Evolutionary conservation across 768 basidiomycete genomes (phyloP).

Genomic region (Lactifluus hygrophoroides): DNA sequence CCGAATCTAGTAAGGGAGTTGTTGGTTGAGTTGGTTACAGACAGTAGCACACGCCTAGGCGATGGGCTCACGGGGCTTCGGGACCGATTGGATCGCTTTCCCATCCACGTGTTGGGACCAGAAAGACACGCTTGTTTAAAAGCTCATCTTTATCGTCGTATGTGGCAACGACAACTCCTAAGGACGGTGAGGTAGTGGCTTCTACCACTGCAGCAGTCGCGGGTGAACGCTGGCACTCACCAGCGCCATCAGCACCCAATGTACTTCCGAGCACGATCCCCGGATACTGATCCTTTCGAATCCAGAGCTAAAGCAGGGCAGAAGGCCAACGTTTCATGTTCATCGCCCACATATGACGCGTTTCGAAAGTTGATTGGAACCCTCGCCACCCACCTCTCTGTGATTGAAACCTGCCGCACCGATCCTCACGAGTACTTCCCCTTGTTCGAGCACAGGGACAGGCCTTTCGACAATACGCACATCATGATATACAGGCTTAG

Average conservation of each 20-base stretch:
- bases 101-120: slow-evolving; percentile 77
- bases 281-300: slow-evolving; percentile 60
- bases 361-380: too few species aligned
- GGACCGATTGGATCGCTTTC: slow-evolving; percentile 53
- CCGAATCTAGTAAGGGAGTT: slow-evolving; percentile 36
- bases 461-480: slow-evolving; percentile 42
- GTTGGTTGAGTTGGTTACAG: neutral
- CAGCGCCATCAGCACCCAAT: slow-evolving; percentile 69
- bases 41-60: neutral
- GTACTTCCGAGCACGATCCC: slow-evolving; percentile 48
- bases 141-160: slow-evolving; percentile 45
- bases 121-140: slow-evolving; percentile 57
- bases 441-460: slow-evolving; percentile 42
- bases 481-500: slow-evolving; percentile 44
- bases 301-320: slow-evolving; percentile 61
- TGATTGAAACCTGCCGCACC: slow-evolving; percentile 71
- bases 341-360: neutral
- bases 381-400: slow-evolving; percentile 34
- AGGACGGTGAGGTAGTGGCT: too few species aligned
- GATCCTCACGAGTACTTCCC: slow-evolving; percentile 60
- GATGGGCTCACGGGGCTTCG: slow-evolving; percentile 43
- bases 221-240: slow-evolving; percentile 32
- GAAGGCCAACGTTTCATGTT: neutral
- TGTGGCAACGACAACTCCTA: slow-evolving; percentile 58
- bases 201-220: too few species aligned